Evolutionary conservation across 2,329 filamentous ascomycete species (phyloP).

Genomic region (Diplodia sapinea): DNA sequence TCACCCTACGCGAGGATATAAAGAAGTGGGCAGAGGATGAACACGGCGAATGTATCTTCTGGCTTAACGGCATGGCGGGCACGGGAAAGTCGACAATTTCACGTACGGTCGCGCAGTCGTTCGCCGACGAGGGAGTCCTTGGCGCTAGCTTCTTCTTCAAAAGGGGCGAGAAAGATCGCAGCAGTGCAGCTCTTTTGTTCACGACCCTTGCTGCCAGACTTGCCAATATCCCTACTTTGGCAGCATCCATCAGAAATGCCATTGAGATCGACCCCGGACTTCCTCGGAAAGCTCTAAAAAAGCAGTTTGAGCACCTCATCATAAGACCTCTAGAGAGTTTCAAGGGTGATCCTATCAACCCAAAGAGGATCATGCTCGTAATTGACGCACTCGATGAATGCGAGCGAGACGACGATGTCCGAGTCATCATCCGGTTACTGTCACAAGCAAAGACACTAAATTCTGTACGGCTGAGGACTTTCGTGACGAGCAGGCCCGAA

Average conservation of each 20-base stretch:
- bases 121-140: conserved; percentile 24
- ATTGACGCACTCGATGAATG: conserved; percentile 34
- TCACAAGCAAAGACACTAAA: neutral
- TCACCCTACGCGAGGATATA: neutral
- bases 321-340: conserved; percentile 32
- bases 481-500: neutral
- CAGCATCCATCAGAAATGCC: conserved; percentile 32
- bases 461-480: neutral
- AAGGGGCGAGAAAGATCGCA: conserved; percentile 33
- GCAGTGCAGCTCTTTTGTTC: conserved; percentile 33
- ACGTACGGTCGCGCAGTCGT: conserved; percentile 38
- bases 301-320: conserved; percentile 37
- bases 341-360: neutral
- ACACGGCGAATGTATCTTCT: conserved; percentile 40
- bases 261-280: conserved; percentile 32
- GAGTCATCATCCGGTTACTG: neutral
- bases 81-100: conserved; percentile 46
- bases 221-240: conserved; percentile 30
- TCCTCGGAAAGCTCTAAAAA: conserved; percentile 32
- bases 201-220: conserved; percentile 37
- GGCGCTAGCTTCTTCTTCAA: conserved; percentile 38
- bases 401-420: conserved; percentile 4
- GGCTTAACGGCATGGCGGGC: conserved; percentile 43
- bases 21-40: conserved; percentile 4
- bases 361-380: conserved; percentile 23